A percentile compares a stretch with the other conserved stretches of the same genome.
Conservation (phyloP, 306 rosid genomes). For the Prunus mume region DNA sequence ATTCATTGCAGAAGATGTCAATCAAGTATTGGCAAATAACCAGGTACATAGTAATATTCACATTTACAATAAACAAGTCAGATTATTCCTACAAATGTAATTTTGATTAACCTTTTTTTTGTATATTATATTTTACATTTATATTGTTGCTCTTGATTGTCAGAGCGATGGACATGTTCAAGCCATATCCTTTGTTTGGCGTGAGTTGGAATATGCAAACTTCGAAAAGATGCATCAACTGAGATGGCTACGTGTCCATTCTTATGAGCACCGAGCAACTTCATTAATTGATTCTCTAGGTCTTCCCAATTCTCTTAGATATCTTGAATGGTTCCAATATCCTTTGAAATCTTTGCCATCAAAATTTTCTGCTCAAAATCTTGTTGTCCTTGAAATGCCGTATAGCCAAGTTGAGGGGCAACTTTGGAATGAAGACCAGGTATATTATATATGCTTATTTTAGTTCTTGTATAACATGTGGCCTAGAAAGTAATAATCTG, state of each 20-base stretch:
- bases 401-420: background rate
- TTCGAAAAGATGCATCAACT: too few species aligned
- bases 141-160: too few species aligned
- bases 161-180: too few species aligned
- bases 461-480: background rate
- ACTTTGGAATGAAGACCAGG: background rate
- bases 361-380: background rate
- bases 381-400: background rate
- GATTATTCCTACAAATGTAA: background rate
- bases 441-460: background rate
- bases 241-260: too few species aligned
- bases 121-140: background rate
- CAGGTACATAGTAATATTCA: too few species aligned
- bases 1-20: background rate
- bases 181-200: fast-evolving
- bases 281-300: background rate
- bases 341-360: background rate
- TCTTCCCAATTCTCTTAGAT: conserved; percentile 11
- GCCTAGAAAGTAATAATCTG: background rate
- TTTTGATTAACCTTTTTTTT: background rate
- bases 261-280: too few species aligned
- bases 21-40: conserved; percentile 11
- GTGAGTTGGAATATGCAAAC: too few species aligned
- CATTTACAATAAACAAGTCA: background rate
- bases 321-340: fast-evolving